These are phyloP conservation scores for Jackrogersella minutella DNA, from an alignment of 495 filamentous ascomycete genomes.

Conservation along the genomic window DNA sequence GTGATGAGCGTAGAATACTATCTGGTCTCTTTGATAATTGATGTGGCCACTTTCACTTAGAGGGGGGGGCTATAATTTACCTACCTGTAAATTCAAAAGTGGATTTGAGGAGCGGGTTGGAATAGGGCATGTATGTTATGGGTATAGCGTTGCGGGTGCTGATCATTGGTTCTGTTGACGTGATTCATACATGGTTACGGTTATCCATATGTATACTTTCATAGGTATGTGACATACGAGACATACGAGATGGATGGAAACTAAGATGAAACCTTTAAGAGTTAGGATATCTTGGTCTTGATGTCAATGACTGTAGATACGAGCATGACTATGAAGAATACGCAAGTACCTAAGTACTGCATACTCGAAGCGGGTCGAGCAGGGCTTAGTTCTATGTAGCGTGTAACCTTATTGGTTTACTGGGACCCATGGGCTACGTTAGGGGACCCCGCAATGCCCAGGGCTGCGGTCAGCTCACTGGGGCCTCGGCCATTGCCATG, in stretches of 20 bases:
- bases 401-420: no score
- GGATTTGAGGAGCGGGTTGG: neutral
- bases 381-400: constrained; percentile 22
- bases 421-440: no score
- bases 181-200: neutral
- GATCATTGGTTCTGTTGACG: neutral
- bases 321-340: neutral
- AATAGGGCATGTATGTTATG: no score
- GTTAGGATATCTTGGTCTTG: neutral
- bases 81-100: neutral
- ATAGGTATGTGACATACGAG: neutral
- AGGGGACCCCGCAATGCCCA: no score
- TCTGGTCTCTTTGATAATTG: neutral
- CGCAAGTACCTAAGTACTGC: neutral
- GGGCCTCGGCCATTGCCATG: neutral
- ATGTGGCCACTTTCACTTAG: neutral
- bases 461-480: neutral
- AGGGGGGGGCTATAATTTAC: neutral
- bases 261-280: neutral
- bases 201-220: neutral
- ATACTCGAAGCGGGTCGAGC: constrained; percentile 3
- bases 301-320: neutral
- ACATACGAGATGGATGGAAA: neutral
- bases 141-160: neutral
- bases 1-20: neutral